phyloP scores from a whole-genome alignment of 257 asterid species.

The Solanum pimpinellifolium region DNA sequence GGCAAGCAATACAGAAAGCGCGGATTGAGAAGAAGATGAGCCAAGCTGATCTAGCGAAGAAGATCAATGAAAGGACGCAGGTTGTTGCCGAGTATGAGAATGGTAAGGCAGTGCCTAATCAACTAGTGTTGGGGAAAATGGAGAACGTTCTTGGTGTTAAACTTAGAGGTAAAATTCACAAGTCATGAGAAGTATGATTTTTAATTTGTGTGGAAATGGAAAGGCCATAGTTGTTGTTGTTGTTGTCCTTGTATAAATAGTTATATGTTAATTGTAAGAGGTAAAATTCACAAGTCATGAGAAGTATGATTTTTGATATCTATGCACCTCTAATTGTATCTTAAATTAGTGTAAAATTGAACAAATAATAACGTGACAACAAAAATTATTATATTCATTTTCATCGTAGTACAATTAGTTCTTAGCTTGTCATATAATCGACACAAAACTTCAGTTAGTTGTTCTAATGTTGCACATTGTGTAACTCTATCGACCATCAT shows the following conservation, averaged over 20 bases:
- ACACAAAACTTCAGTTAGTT: background rate
- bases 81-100: conserved; percentile 35
- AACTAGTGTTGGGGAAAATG: conserved; percentile 30
- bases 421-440: background rate
- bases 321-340: rapidly evolving
- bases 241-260: too few relatives aligned
- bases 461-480: background rate
- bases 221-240: background rate
- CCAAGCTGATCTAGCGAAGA: conserved; percentile 32
- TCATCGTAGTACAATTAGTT: background rate
- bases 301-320: too few relatives aligned
- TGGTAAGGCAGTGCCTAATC: conserved; percentile 40
- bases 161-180: conserved; percentile 13
- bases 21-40: conserved; percentile 37
- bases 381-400: background rate
- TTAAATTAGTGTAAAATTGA: too few relatives aligned
- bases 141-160: conserved; percentile 28
- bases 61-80: conserved; percentile 27
- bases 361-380: background rate
- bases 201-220: background rate
- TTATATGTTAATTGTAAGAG: too few relatives aligned
- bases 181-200: background rate
- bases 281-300: too few relatives aligned
- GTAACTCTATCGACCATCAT: background rate
- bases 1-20: conserved; percentile 35